Evolutionary conservation across 1,284 basidiomycete genomes (phyloP), one percentile per base, ranked within the genome.

Genomic region (Melanopsichium pennsylvanicum): DNA sequence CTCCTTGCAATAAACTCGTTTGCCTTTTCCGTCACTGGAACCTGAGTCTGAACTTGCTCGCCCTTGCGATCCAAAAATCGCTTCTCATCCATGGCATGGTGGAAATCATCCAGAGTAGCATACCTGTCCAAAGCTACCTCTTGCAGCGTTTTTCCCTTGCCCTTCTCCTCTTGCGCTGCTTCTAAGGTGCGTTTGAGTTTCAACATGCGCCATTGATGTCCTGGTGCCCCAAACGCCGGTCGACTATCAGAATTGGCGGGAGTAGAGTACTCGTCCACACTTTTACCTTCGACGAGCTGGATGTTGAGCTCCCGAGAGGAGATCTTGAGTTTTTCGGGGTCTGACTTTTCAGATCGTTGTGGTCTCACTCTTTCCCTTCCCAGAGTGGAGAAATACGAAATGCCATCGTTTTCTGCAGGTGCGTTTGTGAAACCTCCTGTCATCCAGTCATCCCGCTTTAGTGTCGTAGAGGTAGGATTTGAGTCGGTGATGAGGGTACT

Each of bases 181-280:
- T 97, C 94, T 79, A 91, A 93, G 1, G 93, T 89, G 12, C 91
- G 86, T 31, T 89, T 87, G 1, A 98, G 86, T 79, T 94, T 93
- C 89, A 92, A 93, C 94, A 97, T 97, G 19, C 95, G 88, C 95
- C 95, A 98, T 77, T 89, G 88, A 15, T 91, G 92, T 10, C 95
- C 95, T 2, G 93, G 90, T 0, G 91, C 92, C 2, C 94, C 87
- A 41, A 84, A 75, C 22, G 82, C 78, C 73, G 35, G 85, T 25
- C 40, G 41, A 7, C 31, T 22, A 7, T 31, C 34, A 3, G 21
- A 29, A n/a, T 13, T 11, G 5, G 42, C 12, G 6, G 33, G 62
- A 6, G 29, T 81, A 0, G 86, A 84, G 71, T 88, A 86, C 21
- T 87, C 84, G 69, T 88, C 85, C 2, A 88, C 76, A 6, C 76